Conservation (phyloP, 2,329 filamentous ascomycete genomes). For the Chrysoporthe deuterocubensis region DNA sequence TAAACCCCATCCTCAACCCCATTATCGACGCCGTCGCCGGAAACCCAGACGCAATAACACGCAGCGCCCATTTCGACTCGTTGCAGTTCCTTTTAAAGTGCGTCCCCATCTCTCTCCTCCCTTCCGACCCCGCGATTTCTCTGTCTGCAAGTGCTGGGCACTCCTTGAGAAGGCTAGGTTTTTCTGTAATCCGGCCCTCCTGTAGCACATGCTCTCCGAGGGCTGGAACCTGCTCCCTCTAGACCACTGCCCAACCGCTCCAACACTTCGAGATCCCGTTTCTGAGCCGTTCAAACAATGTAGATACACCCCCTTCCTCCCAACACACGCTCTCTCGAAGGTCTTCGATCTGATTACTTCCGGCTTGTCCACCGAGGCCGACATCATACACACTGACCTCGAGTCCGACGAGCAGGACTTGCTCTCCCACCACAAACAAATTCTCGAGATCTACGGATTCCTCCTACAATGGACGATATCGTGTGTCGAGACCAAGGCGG, state of each 20-base stretch:
- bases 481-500: slow-evolving; percentile 90
- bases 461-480: slow-evolving; percentile 93
- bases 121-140: slow-evolving; percentile 28
- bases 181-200: slow-evolving; percentile 5
- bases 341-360: slow-evolving; percentile 89
- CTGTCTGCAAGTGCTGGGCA: background rate
- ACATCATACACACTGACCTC: slow-evolving; percentile 82
- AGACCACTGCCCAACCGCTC: background rate
- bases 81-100: slow-evolving; percentile 97
- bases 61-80: slow-evolving; percentile 83
- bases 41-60: slow-evolving; percentile 85
- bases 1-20: slow-evolving; percentile 86
- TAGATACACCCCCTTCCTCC: slow-evolving; percentile 82
- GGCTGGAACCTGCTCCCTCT: slow-evolving; percentile 27
- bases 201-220: slow-evolving; percentile 1
- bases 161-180: background rate
- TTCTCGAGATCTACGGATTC: slow-evolving; percentile 93
- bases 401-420: slow-evolving; percentile 91
- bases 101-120: slow-evolving; percentile 60
- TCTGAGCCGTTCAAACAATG: slow-evolving; percentile 66
- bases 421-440: slow-evolving; percentile 82
- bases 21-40: slow-evolving; percentile 93
- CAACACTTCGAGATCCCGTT: slow-evolving; percentile 50
- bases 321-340: slow-evolving; percentile 84
- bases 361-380: slow-evolving; percentile 82